Evolutionary conservation across 1,139 yeast genomes (phyloP), one percentile per base, ranked within the genome.

Genomic region (Kodamaea alishanica): DNA sequence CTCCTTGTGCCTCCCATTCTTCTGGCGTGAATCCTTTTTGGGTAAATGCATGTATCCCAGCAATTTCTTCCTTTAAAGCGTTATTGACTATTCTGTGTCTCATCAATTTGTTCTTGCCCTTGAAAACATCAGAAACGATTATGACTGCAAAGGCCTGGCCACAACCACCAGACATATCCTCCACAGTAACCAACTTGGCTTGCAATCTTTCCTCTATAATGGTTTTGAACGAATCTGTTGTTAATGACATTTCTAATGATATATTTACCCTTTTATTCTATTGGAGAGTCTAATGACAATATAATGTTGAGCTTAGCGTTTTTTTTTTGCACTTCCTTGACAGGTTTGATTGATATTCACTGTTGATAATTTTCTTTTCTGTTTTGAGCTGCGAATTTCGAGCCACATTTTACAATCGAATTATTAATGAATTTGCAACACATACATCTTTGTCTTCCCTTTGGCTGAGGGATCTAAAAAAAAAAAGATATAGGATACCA

Each of bases 31-130:
- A 81, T 15, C 88, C 84, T 63, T 87, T 89, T 55, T 92, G 97
- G 1, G 97, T 88, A 59, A 92, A 94, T 0, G 98, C 98, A 63
- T 92, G 98, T 32, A 92, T 89, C 5, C 73, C 65, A 1, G 87
- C 83, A 32, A 92, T 87, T 57, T 90, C 96, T 11, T 83, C 88
- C 54, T 81, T 82, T 45, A 92, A 70, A 1, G 87, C 81, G 30
- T 63, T 70, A 61, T 94, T 92, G 35, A 94, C 96, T 51, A 89
- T 56, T 46, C 97, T 72, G 53, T 89, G 96, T 56, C 98, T 77
- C 70, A 82, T 78, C 41, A 92, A 70, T 59, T 86, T 86, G 63
- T 88, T 88, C 65, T 89, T 87, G 24, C 95, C 95, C 45, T 70
- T 63, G 61, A 92, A 92, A 29, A 73, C 70, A 24, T 48, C 52